Evolutionary conservation across 441 rosid genomes (phyloP), one percentile per base, ranked within the genome.

Genomic region (Capsella rubella): DNA sequence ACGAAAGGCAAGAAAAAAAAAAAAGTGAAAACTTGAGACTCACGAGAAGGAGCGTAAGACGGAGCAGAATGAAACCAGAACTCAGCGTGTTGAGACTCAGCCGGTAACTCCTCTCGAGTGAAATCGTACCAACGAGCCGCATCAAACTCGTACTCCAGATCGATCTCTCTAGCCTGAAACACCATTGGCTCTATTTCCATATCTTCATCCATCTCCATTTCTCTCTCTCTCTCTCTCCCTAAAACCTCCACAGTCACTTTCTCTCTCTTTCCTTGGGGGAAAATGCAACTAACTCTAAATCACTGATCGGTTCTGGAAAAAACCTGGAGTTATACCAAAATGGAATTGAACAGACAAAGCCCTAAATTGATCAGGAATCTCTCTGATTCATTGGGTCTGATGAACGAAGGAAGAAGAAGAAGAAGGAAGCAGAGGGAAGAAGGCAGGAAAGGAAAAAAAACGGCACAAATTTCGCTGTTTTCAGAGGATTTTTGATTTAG

Each of bases 41-140:
- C 75, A 94, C 99, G 97, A 72, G 99, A 94, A 3, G 97, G 88
- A 42, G 97, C 87, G 71, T 84, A 94, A 28, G 80, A 87, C 51
- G 79, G 83, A 42, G 95, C 97, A 35, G 81, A 40, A 13, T 84
- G 80, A 75, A 94, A 92, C 99, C 99, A 94, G 49, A 75, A 69
- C 85, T 94, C 97, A 3, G 93, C 91, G 50, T 47, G 76, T 35
- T 80, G 82, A 67, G 93, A 87, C 87, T 91, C 97, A 63, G 58
- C 81, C 3, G 73, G 63, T 53, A 85, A 84, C 84, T 94, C 98
- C 45, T 78, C 80, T 5, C 87, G 87, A 11, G 87, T 80, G 78
- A 94, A 92, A 78, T 94, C 99, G 74, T 86, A 94, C 89, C 81
- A 88, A 67, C 84, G 70, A 55, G 91, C 79, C 7, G 98, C 98